Evolutionary conservation across 306 rosid species (phyloP), one percentile per base, ranked within the genome.

Genomic region (Lathyrus tuberosus): DNA sequence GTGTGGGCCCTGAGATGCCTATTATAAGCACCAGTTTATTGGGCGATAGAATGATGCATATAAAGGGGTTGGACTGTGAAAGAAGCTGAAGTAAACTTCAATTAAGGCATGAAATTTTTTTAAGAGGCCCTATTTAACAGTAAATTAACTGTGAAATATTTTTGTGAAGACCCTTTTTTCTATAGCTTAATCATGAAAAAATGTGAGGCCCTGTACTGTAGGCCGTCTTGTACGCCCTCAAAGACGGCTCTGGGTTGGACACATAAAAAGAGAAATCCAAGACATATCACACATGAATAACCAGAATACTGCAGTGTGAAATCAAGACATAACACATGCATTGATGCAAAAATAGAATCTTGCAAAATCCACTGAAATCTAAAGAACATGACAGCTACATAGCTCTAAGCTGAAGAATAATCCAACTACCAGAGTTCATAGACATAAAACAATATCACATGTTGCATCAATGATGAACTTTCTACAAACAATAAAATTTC

Each of bases 401-500:
- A 28, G 72, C 31, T 77, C 60, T 60, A 43, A 58, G 43, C 22
- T 4, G 58, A 18, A 51, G 58, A 51, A 51, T 10, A 10, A 17
- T 18, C 58, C 28, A 51, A 51, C 30, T 18, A 20, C 6, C 6
- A 51, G 57, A 51, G 57, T 51, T 4, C 9, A 49, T 2, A 8
- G 63, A 63, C 38, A 60, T 7, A 8, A 42, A 74, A 65, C 41
- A 54, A 73, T 44, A 71, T 47, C 67, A 54, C 77, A 41, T 49
- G 59, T 66, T 78, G 66, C 67, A 40, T 68, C n/a, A 72, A 43
- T 15, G 33, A 72, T 33, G 59, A 75, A 46, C 72, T 70, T 70
- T 16, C 70, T 80, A n/a, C 71, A 82, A 83, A 75, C 75, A 79
- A 72, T 74, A 62, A 78, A 72, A 56, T 42, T 48, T 52, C 57